Evolutionary conservation across 2,329 filamentous ascomycete species (phyloP).

Genomic region (Diaporthe humulicola): DNA sequence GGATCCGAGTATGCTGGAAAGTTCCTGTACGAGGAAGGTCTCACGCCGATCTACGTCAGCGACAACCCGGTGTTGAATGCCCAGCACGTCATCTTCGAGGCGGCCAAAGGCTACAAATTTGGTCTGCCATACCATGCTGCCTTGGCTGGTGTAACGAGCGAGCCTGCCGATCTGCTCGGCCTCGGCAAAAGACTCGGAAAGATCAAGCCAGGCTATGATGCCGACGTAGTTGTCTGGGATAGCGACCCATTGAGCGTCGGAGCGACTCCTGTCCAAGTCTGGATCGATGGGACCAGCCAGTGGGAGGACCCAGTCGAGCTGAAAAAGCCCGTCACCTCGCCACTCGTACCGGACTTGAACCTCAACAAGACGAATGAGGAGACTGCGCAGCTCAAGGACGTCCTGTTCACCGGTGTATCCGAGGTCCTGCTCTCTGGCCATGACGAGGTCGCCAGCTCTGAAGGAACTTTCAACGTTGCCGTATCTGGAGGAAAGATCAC

Average conservation of each 20-base stretch:
- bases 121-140: constrained; percentile 73
- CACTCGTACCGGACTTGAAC: constrained; percentile 55
- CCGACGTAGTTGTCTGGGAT: constrained; percentile 74
- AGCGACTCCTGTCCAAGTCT: constrained; percentile 71
- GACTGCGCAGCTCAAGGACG: constrained; percentile 51
- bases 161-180: constrained; percentile 70
- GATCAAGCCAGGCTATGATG: constrained; percentile 72
- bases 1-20: constrained; percentile 77
- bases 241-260: constrained; percentile 72
- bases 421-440: constrained; percentile 63
- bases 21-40: constrained; percentile 72
- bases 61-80: constrained; percentile 79
- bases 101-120: constrained; percentile 71
- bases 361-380: constrained; percentile 59
- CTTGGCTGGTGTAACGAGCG: constrained; percentile 69
- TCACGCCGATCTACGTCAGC: constrained; percentile 77
- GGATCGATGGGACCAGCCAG: constrained; percentile 73
- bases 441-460: constrained; percentile 44
- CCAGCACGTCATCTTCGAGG: constrained; percentile 77
- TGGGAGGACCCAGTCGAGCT: constrained; percentile 68
- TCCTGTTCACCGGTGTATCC: constrained; percentile 70
- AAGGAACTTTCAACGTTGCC: constrained; percentile 60
- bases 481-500: constrained; percentile 65
- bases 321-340: constrained; percentile 58
- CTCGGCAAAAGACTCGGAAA: constrained; percentile 71